These are phyloP conservation scores for Jaapia argillacea DNA, from an alignment of 768 basidiomycete species.

Conservation along the genomic window DNA sequence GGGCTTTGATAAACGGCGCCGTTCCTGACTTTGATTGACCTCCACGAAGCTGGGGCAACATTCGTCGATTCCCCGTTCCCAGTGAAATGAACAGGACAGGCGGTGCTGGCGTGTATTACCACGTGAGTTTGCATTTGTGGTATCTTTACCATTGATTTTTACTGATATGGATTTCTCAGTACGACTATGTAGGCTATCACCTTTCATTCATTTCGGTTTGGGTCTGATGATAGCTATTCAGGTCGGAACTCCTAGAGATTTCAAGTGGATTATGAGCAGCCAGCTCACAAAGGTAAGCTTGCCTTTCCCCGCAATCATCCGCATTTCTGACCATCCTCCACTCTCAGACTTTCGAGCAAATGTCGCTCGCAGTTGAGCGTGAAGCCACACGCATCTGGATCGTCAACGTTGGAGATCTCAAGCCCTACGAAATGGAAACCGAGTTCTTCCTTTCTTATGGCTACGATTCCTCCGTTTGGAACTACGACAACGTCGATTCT, in stretches of 20 bases:
- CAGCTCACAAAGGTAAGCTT: neutral
- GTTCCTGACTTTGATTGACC: neutral
- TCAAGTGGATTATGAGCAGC: constrained; percentile 60
- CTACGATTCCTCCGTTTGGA: constrained; percentile 51
- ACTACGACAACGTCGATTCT: constrained; percentile 36
- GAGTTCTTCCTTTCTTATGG: constrained; percentile 61
- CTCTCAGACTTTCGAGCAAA: constrained; percentile 56
- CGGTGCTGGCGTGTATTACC: constrained; percentile 65
- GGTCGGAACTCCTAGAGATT: constrained; percentile 57
- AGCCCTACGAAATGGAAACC: constrained; percentile 61
- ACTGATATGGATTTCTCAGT: constrained; percentile 20
- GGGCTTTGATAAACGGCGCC: neutral
- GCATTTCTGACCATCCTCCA: constrained; percentile 1
- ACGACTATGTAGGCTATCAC: constrained; percentile 32
- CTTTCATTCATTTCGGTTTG: neutral
- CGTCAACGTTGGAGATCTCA: constrained; percentile 68
- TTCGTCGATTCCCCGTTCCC: constrained; percentile 46
- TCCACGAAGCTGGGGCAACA: constrained; percentile 49
- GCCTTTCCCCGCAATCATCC: neutral
- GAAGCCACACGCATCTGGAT: constrained; percentile 57
- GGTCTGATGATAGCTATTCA: constrained; percentile 14
- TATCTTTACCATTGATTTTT: too few relatives aligned
- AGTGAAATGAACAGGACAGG: constrained; percentile 51
- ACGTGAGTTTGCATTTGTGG: constrained; percentile 31
- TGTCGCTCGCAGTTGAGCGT: constrained; percentile 53